These are phyloP conservation scores for Davidsoniella virescens DNA, from an alignment of 2,329 filamentous ascomycete genomes.

Conservation along the genomic window DNA sequence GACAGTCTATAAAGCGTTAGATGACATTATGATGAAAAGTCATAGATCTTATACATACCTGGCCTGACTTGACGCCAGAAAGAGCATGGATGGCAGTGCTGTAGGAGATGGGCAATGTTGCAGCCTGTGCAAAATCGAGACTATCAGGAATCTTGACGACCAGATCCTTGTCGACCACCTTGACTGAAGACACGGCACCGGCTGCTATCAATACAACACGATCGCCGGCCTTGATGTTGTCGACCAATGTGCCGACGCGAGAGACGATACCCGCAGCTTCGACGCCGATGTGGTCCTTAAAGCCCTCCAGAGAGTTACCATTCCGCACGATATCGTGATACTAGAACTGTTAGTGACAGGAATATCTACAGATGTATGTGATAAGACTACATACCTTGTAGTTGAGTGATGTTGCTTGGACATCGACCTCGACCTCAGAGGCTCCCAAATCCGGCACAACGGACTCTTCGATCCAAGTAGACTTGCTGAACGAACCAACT, in stretches of 20 bases:
- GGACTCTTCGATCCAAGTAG: too few species aligned
- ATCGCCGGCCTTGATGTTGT: conserved; percentile 21
- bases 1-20: too few species aligned
- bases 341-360: not conserved
- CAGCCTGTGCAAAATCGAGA: conserved; percentile 22
- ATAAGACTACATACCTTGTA: too few species aligned
- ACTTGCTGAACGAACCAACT: too few species aligned
- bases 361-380: not conserved
- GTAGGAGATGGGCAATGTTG: conserved; percentile 24
- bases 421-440: too few species aligned
- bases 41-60: too few species aligned
- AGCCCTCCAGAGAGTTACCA: not conserved
- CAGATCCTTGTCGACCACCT: conserved; percentile 15
- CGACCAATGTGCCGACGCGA: conserved; percentile 17
- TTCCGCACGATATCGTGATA: not conserved
- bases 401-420: too few species aligned
- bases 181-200: conserved; percentile 19
- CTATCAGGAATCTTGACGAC: conserved; percentile 21
- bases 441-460: too few species aligned
- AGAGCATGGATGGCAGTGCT: conserved; percentile 19
- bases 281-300: conserved; percentile 14
- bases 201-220: conserved; percentile 18
- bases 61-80: conserved; percentile 18
- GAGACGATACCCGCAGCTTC: conserved; percentile 20
- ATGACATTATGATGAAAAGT: too few species aligned